A percentile compares a stretch with the other conserved stretches of the same genome.
These are phyloP conservation scores for Talaromyces sp. DNA, from an alignment of 2,329 filamentous ascomycete species.

Conservation along the genomic window DNA sequence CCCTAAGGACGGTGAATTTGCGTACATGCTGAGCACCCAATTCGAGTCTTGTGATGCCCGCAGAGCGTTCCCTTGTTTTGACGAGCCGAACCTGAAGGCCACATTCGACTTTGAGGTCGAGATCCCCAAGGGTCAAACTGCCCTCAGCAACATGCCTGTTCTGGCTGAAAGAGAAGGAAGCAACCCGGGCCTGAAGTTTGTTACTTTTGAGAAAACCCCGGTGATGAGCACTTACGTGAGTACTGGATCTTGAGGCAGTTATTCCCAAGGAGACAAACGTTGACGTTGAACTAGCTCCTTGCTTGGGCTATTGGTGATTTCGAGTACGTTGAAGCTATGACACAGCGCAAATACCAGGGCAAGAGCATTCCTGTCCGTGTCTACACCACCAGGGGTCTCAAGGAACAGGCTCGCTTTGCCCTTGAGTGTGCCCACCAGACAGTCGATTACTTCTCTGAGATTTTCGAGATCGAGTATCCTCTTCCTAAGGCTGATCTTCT, in stretches of 20 bases:
- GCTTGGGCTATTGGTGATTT: conserved; percentile 97
- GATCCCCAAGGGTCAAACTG: conserved; percentile 83
- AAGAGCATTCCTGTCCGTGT: conserved; percentile 90
- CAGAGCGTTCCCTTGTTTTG: conserved; percentile 94
- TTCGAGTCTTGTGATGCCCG: conserved; percentile 97
- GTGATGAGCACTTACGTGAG: conserved; percentile 82
- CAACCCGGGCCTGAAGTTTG: conserved; percentile 64
- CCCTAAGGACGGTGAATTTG: conserved; percentile 67
- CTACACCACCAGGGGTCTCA: conserved; percentile 92
- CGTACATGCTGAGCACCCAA: conserved; percentile 88
- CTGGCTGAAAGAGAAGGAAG: conserved; percentile 71
- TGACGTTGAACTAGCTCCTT: conserved; percentile 63
- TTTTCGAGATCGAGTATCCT: conserved; percentile 91
- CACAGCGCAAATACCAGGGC: conserved; percentile 85
- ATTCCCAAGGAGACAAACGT: not conserved
- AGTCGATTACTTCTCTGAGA: conserved; percentile 93
- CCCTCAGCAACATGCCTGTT: conserved; percentile 93
- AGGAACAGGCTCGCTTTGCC: conserved; percentile 87
- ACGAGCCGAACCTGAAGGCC: conserved; percentile 95
- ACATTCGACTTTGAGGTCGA: conserved; percentile 94
- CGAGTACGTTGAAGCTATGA: conserved; percentile 91
- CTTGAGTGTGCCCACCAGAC: conserved; percentile 89
- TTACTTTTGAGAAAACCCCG: conserved; percentile 81
- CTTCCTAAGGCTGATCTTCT: conserved; percentile 89
- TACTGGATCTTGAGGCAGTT: conserved; percentile 3